A percentile compares a stretch with the other conserved stretches of the same genome.
phyloP scores from a whole-genome alignment of 805 yeast genomes.

The Yarrowia osloensis region DNA sequence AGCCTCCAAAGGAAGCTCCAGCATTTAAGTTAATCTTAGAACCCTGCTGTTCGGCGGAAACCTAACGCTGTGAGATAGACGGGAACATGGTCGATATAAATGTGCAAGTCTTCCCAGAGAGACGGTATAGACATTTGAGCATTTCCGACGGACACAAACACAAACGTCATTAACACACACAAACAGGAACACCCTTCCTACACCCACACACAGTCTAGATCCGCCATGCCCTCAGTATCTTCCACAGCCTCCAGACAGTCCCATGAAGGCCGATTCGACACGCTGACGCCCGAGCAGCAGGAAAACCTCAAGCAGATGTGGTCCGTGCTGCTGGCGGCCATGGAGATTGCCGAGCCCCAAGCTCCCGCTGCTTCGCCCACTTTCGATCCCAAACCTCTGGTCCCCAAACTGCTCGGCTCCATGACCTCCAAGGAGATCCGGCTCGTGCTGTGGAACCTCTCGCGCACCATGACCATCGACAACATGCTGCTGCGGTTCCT shows the following conservation, averaged over 20 bases:
- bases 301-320: constrained; percentile 28
- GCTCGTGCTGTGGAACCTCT: constrained; percentile 41
- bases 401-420: not conserved
- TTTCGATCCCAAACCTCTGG: constrained; percentile 25
- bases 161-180: not conserved
- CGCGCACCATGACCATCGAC: constrained; percentile 54
- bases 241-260: not conserved
- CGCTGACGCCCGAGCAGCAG: constrained; percentile 26
- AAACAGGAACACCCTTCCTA: not conserved
- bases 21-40: constrained; percentile 1
- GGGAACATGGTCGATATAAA: not conserved
- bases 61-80: not conserved
- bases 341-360: constrained; percentile 16
- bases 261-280: constrained; percentile 20
- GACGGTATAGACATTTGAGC: too few species aligned
- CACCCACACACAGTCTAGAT: not conserved
- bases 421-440: constrained; percentile 32
- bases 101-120: not conserved
- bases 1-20: too few species aligned
- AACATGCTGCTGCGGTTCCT: constrained; percentile 79
- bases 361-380: constrained; percentile 5
- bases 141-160: too few species aligned
- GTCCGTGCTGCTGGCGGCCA: constrained; percentile 23
- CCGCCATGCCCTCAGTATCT: constrained; percentile 11
- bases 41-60: not conserved